Base-by-base conservation (phyloP, 169 alveolate species). In the Toxoplasma gondii region DNA sequence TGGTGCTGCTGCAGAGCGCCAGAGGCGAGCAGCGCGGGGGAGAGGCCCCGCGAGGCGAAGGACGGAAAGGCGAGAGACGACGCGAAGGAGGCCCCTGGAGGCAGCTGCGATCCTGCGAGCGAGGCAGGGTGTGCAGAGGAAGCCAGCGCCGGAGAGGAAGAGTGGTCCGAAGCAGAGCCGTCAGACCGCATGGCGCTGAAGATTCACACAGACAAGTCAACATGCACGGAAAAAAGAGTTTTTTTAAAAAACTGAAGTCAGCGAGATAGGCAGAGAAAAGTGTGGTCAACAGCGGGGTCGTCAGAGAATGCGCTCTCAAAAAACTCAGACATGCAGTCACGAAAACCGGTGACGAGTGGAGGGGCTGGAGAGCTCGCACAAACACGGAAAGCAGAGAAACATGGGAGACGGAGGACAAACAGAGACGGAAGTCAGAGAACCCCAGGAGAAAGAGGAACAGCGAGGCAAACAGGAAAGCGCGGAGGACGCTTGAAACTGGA, bases 1-100 rank as follows among this genome's bases (percentile, higher is more conserved):
- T 74, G 84, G 27, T 74, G 84, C 43, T 74, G 84, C 84, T 74
- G 84, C 44, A 34, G 84, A 16, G 44, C 84, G 17, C n/a, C 84
- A 22, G 84, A 36, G 44, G 84, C 45, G 44, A 74, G 17, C n/a
- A 36, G 49, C 2, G 49, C 45, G 5, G 84, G 39, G 44, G 84
- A 36, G 49, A 74, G 84, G 5, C 84, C 84, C 12, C 84, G 44
- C 17, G 84, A 74, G 44, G 44, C 27, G 41, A 31, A 10, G 44
- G 84, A 74, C 45, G 44, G 39, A 44, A 36, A 36, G 44, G 84
- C 2, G 44, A n/a, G n/a, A 44, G 84, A 74, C 4, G 84, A 9
- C 45, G 44, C 43, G 84, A n/a, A 12, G 39, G 44, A 27, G 74
- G 31, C 34, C 29, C n/a, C 34, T 27, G 74, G 34, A 64, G 74